Conservation (phyloP, 2,329 filamentous ascomycete genomes). For the Elsinoe necatrix region DNA sequence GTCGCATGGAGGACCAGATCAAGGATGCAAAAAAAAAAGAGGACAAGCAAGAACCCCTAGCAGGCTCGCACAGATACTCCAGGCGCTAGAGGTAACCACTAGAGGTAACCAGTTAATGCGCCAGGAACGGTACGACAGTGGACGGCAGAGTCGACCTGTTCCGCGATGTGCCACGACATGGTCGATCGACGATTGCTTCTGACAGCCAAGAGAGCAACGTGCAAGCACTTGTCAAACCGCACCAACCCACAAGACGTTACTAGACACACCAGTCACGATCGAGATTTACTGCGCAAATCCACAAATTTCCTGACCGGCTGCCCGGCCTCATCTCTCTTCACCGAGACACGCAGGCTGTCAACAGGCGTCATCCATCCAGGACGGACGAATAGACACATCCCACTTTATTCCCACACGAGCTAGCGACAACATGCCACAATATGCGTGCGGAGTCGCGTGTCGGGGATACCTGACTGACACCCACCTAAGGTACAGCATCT, state of each 20-base stretch:
- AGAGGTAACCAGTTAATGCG: neutral
- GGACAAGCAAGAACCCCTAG: neutral
- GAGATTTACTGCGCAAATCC: neutral
- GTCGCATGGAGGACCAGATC: constrained; percentile 1
- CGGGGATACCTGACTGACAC: too few species aligned
- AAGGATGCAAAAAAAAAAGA: neutral
- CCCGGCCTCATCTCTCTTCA: neutral
- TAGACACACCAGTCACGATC: neutral
- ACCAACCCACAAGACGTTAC: neutral
- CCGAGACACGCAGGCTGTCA: neutral
- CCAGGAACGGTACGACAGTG: neutral
- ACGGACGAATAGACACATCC: too few species aligned
- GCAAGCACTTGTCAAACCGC: neutral
- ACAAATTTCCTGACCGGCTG: neutral
- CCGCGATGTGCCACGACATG: neutral
- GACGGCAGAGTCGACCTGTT: neutral
- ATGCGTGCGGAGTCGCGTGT: too few species aligned
- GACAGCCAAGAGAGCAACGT: neutral
- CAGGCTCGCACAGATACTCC: neutral
- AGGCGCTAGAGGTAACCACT: neutral
- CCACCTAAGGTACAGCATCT: too few species aligned
- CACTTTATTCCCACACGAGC: neutral
- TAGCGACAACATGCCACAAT: neutral
- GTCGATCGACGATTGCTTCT: neutral
- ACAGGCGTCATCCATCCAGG: neutral